Evolutionary conservation across 768 basidiomycete genomes (phyloP), one percentile per base, ranked within the genome.

Genomic region (Suillus brevipes): DNA sequence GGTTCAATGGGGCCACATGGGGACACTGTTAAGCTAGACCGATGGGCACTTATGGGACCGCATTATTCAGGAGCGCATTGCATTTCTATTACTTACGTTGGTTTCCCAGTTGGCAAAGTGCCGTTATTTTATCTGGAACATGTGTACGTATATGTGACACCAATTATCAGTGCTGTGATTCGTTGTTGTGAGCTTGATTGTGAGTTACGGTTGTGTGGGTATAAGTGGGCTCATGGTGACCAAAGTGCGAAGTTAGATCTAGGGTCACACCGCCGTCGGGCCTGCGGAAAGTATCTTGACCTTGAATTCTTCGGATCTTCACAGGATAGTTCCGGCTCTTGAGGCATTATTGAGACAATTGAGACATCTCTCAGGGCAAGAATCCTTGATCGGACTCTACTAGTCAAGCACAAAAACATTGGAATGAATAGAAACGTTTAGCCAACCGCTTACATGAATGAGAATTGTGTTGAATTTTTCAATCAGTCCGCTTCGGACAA

Each of bases 1-100:
- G 25, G 63, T 64, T 37, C 47, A n/a, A 53, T 56, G 43, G 53
- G 49, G 49, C 63, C 50, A 10, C 12, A 62, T 55, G 50, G 36
- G 40, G 49, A 63, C 16, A 31, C 2, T 28, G 57, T 40, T n/a
- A n/a, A 59, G 57, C 38, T 25, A 40, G 38, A 28, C 40, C 31
- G 31, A 34, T 9, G 20, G 31, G 12, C 10, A 55, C 53, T 10
- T 55, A 34, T 55, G 31, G 53, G 53, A 34, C 31, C 18, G 53
- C 38, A 42, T 13, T 18, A 38, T 38, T 25, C n/a, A 57, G 36
- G 56, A 37, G 56, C 23, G 23, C 4, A 25, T 38, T 57, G 14
- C 7, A 58, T 38, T 37, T n/a, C 36, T 37, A 36, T 13, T n/a
- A 23, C 56, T 6, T 36, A 57, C 56, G 56, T 57, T 57, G 16